Evolutionary conservation across 805 yeast species (phyloP).

Genomic region (Millerago galiae): DNA sequence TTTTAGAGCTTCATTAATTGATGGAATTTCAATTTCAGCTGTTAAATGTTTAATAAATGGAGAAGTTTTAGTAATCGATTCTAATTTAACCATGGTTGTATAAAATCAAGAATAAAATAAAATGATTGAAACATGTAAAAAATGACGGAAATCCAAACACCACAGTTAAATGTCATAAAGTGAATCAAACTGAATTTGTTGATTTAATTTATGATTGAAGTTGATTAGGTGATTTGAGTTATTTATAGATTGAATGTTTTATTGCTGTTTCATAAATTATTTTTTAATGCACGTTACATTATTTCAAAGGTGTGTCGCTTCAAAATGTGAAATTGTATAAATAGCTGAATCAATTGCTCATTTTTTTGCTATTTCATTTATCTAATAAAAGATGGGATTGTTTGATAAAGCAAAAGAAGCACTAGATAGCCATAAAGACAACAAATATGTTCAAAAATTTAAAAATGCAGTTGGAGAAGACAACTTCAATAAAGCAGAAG

Average conservation of each 20-base stretch:
- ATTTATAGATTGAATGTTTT: too few species aligned
- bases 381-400: slow-evolving; percentile 32
- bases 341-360: background rate
- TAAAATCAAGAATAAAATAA: too few species aligned
- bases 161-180: too few species aligned
- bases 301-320: too few species aligned
- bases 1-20: slow-evolving; percentile 24
- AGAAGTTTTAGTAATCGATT: slow-evolving; percentile 10
- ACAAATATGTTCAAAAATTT: slow-evolving; percentile 20
- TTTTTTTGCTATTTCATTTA: background rate
- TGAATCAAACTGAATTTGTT: too few species aligned
- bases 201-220: too few species aligned
- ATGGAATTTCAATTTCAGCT: slow-evolving; percentile 27
- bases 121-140: too few species aligned
- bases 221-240: too few species aligned
- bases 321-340: too few species aligned
- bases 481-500: slow-evolving; percentile 22
- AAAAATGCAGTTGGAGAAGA: slow-evolving; percentile 23
- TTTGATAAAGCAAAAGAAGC: slow-evolving; percentile 35
- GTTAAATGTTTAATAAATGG: slow-evolving; percentile 10
- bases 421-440: slow-evolving; percentile 10
- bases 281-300: too few species aligned
- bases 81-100: slow-evolving; percentile 9
- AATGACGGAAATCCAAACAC: too few species aligned
- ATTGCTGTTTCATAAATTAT: too few species aligned